Base-by-base conservation (phyloP, 169 alveolate genomes). In the Plasmodium blacklocki region DNA sequence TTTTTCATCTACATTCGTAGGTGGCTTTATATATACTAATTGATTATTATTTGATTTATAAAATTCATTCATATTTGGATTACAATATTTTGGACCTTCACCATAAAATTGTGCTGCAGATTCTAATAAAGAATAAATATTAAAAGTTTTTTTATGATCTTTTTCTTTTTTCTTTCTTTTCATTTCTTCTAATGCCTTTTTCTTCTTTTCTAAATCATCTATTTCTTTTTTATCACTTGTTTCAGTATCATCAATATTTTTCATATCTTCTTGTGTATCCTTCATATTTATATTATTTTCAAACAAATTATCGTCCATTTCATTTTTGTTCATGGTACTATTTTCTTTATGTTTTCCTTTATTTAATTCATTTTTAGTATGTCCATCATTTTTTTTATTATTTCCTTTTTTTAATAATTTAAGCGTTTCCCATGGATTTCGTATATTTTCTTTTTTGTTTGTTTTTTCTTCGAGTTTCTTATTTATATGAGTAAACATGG, bases 81-180 rank as follows among this genome's bases (percentile, higher is more conserved):
- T 70, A 9, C 88, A 86, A 71, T 86, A 86, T 72, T 86, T 86
- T 45, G 92, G 92, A 1, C 92, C 92, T 86, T 86, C 92, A 23
- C 92, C 92, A 86, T 60, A 86, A 73, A 43, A 86, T 15, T 72
- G 87, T 12, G 71, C 92, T 32, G 92, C 92, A 26, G 92, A 70
- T 86, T 86, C 92, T 23, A 86, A 56, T 60, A 72, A 54, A 4
- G 86, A 72, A 59, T 72, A 86, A 23, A 86, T 59, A 72, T 80
- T 80, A 60, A 18, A 80, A 5, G 49, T 52, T 52, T 86, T 72
- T 71, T 72, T 86, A 26, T 86, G 60, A 62, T 71, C 76, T 71
- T 72, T 86, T 86, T 64, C 74, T 86, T 73, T 86, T 47, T 72
- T 86, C 62, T 86, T 86, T 47, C 73, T 72, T 62, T 72, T 72